Evolutionary conservation across 495 filamentous ascomycete genomes (phyloP), one percentile per base, ranked within the genome.

Genomic region (Aspergillus kassunensis): DNA sequence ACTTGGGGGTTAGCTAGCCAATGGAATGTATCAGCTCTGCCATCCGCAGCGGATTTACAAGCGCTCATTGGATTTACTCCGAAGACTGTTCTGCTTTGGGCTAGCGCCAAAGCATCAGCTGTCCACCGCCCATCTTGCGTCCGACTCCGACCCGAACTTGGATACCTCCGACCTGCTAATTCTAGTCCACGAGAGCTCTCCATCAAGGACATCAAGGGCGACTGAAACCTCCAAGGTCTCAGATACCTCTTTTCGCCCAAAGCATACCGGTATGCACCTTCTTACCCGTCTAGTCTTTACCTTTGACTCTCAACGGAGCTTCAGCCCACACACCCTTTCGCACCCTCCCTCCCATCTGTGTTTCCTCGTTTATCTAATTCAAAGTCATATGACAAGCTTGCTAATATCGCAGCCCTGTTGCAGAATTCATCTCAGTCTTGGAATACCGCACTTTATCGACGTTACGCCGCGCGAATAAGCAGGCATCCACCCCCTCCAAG

Each of bases 311-410:
- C 44, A 23, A 56, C 53, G 11, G 13, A 33, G 34, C n/a, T n/a
- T n/a, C n/a, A 44, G 31, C 57, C 33, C 49, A 49, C 49, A 51
- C 52, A 35, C 44, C 29, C 46, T n/a, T 42, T 41, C 30, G 42
- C 29, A 45, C 33, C 21, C 34, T 42, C 43, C 45, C 36, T 30
- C 16, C 20, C 30, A 43, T 50, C 48, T 49, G 18, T 41, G 27
- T 16, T 35, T 29, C 46, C 34, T 47, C 46, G 12, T 42, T 34
- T 23, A 20, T 42, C 46, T 30, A 43, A 20, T 21, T 27, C n/a
- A 24, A 27, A 29, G 60, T 62, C 60, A 62, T 46, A 34, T 62
- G 60, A 62, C 48, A 40, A 24, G 53, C 35, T 58, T 29, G 50
- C 50, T 58, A 62, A 57, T 55, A 33, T 33, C 56, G 59, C 50